These are phyloP conservation scores for Aspergillus novofumigatus DNA, from an alignment of 2,329 filamentous ascomycete genomes.

Conservation along the genomic window DNA sequence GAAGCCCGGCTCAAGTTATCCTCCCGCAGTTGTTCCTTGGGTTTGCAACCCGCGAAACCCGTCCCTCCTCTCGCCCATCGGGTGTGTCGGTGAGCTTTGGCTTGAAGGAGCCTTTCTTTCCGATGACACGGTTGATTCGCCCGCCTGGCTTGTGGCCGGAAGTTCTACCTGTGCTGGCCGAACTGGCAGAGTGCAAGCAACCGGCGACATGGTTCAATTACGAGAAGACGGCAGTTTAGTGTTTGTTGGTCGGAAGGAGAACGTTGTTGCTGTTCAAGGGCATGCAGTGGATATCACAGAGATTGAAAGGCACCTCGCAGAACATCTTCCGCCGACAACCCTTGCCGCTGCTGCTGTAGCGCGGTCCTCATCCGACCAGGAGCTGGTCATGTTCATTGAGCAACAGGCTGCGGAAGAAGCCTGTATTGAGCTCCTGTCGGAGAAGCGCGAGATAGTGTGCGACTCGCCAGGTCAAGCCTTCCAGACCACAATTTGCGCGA, in stretches of 20 bases:
- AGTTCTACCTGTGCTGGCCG: constrained; percentile 28
- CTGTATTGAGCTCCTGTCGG: constrained; percentile 22
- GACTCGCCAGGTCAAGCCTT: constrained; percentile 13
- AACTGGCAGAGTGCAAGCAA: constrained; percentile 24
- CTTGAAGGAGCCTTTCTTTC: constrained; percentile 38
- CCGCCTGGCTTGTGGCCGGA: constrained; percentile 31
- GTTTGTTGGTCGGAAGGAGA: constrained; percentile 33
- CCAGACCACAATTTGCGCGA: constrained; percentile 14
- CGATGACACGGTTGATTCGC: constrained; percentile 18
- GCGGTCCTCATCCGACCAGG: constrained; percentile 14
- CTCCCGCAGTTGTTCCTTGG: constrained; percentile 28
- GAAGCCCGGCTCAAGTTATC: constrained; percentile 30
- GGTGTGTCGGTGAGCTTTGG: constrained; percentile 36
- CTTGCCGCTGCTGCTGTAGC: constrained; percentile 27
- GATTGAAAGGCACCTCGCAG: constrained; percentile 36
- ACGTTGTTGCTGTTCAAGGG: constrained; percentile 31
- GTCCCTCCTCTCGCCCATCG: constrained; percentile 38
- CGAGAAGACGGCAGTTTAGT: constrained; percentile 25
- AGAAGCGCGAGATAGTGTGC: constrained; percentile 19
- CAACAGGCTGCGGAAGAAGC: constrained; percentile 22
- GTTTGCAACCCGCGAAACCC: constrained; percentile 29
- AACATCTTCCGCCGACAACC: constrained; percentile 28
- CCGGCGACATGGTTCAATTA: constrained; percentile 31
- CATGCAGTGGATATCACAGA: constrained; percentile 39
- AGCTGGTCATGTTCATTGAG: constrained; percentile 33